Conservation (phyloP, 2,329 filamentous ascomycete genomes). For the Ambrosiella cleistominuta region DNA sequence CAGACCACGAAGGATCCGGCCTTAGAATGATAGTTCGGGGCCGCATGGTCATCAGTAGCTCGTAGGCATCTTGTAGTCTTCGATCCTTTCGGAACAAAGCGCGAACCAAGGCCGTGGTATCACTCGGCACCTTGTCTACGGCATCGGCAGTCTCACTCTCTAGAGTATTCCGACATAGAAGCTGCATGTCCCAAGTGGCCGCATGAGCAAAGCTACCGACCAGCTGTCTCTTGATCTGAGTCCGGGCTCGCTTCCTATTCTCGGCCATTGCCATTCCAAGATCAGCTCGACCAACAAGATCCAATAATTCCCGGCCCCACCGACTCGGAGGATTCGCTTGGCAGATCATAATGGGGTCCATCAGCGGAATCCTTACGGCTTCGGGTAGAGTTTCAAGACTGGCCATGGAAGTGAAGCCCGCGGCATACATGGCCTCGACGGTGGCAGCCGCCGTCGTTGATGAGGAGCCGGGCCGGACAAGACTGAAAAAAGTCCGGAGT, state of each 20-base stretch:
- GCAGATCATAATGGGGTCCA: conserved; percentile 69
- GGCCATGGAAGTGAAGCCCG: conserved; percentile 41
- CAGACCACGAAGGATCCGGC: conserved; percentile 59
- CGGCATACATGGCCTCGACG: conserved; percentile 56
- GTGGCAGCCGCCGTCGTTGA: conserved; percentile 32
- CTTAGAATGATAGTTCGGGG: conserved; percentile 62
- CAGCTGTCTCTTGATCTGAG: conserved; percentile 25
- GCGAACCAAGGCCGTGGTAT: conserved; percentile 66
- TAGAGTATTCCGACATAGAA: conserved; percentile 54
- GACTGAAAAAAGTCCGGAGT: conserved; percentile 49
- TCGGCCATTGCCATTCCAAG: conserved; percentile 29
- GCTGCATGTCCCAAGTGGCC: conserved; percentile 55
- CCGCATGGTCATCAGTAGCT: conserved; percentile 69
- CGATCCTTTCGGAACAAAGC: conserved; percentile 85
- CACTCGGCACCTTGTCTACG: conserved; percentile 66
- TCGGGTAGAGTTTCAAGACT: conserved; percentile 74
- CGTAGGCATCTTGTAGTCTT: conserved; percentile 69
- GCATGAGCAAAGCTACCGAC: conserved; percentile 34
- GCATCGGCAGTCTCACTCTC: conserved; percentile 35
- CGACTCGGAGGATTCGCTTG: conserved; percentile 63
- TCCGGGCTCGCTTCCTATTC: background rate
- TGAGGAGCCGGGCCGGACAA: conserved; percentile 32
- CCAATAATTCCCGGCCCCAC: conserved; percentile 56
- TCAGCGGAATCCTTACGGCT: conserved; percentile 60
- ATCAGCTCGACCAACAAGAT: conserved; percentile 66